phyloP scores from a whole-genome alignment of 306 rosid genomes.

The Citrullus colocynthis region DNA sequence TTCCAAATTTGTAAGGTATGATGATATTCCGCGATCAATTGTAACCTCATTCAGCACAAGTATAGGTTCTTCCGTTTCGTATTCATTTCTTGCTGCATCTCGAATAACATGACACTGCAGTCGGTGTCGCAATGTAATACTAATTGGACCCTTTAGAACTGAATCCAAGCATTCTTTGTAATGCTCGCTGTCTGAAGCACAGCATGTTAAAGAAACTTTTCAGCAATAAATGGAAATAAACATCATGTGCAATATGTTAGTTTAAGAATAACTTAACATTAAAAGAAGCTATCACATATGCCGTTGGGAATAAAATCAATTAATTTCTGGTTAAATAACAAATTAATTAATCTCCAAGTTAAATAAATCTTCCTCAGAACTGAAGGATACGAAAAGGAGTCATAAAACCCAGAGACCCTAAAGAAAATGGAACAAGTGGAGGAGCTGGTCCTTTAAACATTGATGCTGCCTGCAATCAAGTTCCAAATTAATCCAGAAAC shows the following conservation, averaged over 20 bases:
- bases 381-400: slow-evolving; percentile 92
- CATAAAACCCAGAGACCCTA: slow-evolving; percentile 96
- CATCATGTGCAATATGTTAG: neutral
- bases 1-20: slow-evolving; percentile 85
- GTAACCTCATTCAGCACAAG: slow-evolving; percentile 89
- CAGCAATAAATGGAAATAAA: neutral
- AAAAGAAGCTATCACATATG: neutral
- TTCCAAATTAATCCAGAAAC: slow-evolving; percentile 5
- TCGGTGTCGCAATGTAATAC: slow-evolving; percentile 78
- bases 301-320: neutral
- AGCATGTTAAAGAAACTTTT: slow-evolving; percentile 43
- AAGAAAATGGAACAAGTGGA: slow-evolving; percentile 88
- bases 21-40: slow-evolving; percentile 92
- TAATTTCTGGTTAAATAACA: neutral
- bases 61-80: slow-evolving; percentile 77
- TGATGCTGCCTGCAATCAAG: slow-evolving; percentile 81
- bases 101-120: slow-evolving; percentile 70
- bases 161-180: slow-evolving; percentile 73
- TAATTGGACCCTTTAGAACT: slow-evolving; percentile 75
- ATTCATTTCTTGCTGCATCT: slow-evolving; percentile 67
- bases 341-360: neutral
- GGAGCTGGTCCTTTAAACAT: slow-evolving; percentile 98
- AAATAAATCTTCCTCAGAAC: slow-evolving; percentile 2
- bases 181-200: slow-evolving; percentile 64
- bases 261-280: neutral